A percentile compares a stretch with the other conserved stretches of the same genome.
Conservation (phyloP, 805 yeast species). For the Teunomyces lycoperdinae region DNA sequence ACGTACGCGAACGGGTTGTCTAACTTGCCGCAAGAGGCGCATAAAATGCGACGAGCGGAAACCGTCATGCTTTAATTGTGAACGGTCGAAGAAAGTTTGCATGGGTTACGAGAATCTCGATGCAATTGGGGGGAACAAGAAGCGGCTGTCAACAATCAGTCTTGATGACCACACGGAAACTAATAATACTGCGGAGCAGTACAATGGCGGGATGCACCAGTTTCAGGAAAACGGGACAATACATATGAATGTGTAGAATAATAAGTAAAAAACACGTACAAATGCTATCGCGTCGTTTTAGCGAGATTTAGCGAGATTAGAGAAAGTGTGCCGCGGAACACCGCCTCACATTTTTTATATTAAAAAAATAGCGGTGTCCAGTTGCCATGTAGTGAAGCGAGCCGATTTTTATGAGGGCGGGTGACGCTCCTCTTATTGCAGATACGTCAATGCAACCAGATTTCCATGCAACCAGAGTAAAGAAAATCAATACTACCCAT, state of each 20-base stretch:
- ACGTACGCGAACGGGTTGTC: constrained; percentile 72
- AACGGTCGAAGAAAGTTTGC: constrained; percentile 60
- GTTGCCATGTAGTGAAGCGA: not conserved
- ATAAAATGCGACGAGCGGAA: constrained; percentile 64
- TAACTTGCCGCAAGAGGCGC: constrained; percentile 68
- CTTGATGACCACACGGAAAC: constrained; percentile 4
- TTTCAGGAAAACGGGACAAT: constrained; percentile 1
- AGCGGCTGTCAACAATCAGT: not conserved
- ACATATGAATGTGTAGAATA: constrained; percentile 3
- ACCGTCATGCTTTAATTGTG: constrained; percentile 68
- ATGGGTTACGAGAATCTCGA: constrained; percentile 53
- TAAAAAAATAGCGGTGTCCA: not conserved
- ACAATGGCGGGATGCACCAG: not conserved
- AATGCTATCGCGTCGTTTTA: not conserved
- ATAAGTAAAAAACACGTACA: not conserved
- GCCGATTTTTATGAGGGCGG: not conserved
- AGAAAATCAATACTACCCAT: not conserved
- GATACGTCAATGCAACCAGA: not conserved
- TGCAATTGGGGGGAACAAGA: constrained; percentile 5
- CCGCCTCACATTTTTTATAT: not conserved
- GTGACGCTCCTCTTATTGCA: not conserved
- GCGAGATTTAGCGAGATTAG: constrained; percentile 4
- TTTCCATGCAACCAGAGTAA: not conserved
- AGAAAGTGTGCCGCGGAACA: not conserved
- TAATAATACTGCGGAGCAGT: constrained; percentile 3